Base-by-base conservation (phyloP, 345 rosid genomes). In the Camelina laxa region DNA sequence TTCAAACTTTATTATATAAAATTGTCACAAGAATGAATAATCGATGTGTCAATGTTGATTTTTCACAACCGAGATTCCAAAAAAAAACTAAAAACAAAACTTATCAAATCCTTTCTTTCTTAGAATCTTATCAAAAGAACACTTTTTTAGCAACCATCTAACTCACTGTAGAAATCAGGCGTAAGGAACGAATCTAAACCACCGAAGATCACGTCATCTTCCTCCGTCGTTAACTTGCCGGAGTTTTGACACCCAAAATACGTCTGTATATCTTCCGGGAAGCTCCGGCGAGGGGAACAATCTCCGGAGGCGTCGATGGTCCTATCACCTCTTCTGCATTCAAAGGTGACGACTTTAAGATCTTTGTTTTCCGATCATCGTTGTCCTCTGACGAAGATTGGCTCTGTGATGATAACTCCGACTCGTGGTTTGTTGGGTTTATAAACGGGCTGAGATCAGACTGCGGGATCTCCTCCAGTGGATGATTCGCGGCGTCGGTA, bases 251-350 rank as follows among this genome's bases (percentile, higher is more conserved):
- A 82, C 60, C 71, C 84, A 9, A 93, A 93, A 72, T 79, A 91
- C 0, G 96, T 93, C 70, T 88, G 94, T 7, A 91, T 81, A 21
- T 91, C 90, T 6, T 87, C 94, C 0, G 97, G 97, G 60, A 91
- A 91, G 75, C 86, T 87, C 67, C 90, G 79, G 3, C 74, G 89
- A 6, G 76, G 63, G 65, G 76, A 11, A 22, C 70, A 9, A 81
- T 69, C 57, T 88, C 87, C 39, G 80, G 74, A 35, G 81, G 80
- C 0, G 83, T 69, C 1, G 80, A 72, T 6, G 84, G 75, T 72
- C 88, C 94, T 72, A 88, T 53, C 82, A 93, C 87, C 67, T 93
- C 97, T 81, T 87, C 89, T 65, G 82, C 84, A 66, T 87, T 88
- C 0, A 92, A 84, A 5, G 67, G 45, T 20, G 57, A 64, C 0